Evolutionary conservation across 257 asterid genomes (phyloP).

Genomic region (Nicotiana obtusifolia): DNA sequence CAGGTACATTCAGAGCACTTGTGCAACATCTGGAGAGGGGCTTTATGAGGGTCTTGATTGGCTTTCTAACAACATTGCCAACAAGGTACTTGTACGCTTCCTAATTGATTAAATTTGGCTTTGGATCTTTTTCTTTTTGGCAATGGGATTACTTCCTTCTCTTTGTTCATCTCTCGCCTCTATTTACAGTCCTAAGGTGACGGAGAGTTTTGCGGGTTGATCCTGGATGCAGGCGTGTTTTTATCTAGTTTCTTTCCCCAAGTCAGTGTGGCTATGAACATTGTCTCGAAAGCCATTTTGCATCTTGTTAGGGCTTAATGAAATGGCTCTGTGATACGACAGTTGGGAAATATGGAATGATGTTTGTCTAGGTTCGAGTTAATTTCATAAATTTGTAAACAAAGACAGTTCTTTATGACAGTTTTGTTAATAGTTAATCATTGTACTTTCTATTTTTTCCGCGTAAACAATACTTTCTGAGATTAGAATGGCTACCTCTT

Average conservation of each 20-base stretch:
- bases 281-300: neutral
- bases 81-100: neutral
- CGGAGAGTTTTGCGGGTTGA: conserved; percentile 7
- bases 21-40: conserved; percentile 10
- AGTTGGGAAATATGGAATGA: neutral
- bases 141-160: neutral
- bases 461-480: too few species aligned
- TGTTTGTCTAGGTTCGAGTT: neutral
- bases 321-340: conserved; percentile 7
- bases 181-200: neutral
- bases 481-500: neutral
- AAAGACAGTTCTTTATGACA: neutral
- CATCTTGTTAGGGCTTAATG: neutral
- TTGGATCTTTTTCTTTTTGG: neutral
- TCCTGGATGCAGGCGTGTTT: conserved; percentile 7
- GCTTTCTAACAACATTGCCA: conserved; percentile 4
- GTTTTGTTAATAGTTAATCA: neutral
- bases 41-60: conserved; percentile 10
- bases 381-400: conserved; percentile 6
- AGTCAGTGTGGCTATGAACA: conserved; percentile 7
- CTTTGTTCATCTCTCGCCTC: neutral
- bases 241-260: conserved; percentile 8
- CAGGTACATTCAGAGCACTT: conserved; percentile 7
- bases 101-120: neutral
- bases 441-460: neutral